Evolutionary conservation across 2,329 filamentous ascomycete genomes (phyloP), one percentile per base, ranked within the genome.

Genomic region (Epichloe elymi): DNA sequence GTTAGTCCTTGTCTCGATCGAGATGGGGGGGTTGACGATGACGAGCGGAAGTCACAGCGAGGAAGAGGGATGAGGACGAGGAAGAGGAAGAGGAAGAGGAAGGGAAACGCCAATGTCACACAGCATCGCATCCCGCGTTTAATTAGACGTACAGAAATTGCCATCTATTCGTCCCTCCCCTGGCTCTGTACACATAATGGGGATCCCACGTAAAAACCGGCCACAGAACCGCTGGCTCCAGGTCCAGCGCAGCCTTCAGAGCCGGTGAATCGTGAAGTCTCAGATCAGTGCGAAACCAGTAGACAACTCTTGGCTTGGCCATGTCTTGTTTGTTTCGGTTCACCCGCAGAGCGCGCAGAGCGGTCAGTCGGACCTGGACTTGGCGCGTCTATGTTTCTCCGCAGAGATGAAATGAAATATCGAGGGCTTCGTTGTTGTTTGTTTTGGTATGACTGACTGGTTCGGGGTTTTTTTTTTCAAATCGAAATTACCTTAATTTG

Each of bases 161-260:
- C 82, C 84, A 89, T 57, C 86, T 72, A 59, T 90, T 90, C 8
- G 79, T 70, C 0, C 83, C 83, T 4, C 83, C 84, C 52, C 85
- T 75, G 1, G 82, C 79, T 35, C 75, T 75, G 62, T 88, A 88
- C 26, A 89, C 83, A 61, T 89, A 89, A 63, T 89, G 83, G 51
- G 85, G 85, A 62, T 88, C 85, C 83, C 85, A 90, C 1, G 82
- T 87, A 74, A 86, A 90, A 44, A 89, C 76, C 1, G 85, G 85
- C 71, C 83, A 89, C 26, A 90, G 69, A 19, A 76, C 79, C 49
- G 76, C 75, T 1, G 85, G 83, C 0, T 85, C 72, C 6, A 89
- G 71, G 52, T 85, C 82, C 7, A 90, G 67, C 0, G 86, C 86
- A 2, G 84, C 83, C 62, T 82, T 75, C 26, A 90, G 70, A 1